Percentiles rank a stretch among this genome's conserved stretches.
Conservation (phyloP, 2,329 filamentous ascomycete genomes). For the Colletotrichum somersetense region DNA sequence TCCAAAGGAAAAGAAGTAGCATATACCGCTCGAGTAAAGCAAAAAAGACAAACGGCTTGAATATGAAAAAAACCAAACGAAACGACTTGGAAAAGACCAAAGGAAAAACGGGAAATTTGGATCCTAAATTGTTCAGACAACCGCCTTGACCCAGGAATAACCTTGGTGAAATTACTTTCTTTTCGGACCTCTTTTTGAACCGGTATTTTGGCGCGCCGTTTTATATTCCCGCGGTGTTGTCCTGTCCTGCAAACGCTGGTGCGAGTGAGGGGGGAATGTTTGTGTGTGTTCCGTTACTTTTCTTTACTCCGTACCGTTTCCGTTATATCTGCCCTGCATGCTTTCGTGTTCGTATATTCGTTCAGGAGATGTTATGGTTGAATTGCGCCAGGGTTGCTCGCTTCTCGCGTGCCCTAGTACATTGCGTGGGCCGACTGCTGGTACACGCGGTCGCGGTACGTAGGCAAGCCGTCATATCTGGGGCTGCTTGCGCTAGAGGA, state of each 20-base stretch:
- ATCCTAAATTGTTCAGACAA: conserved; percentile 26
- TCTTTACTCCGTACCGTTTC: conserved; percentile 31
- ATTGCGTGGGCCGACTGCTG: conserved; percentile 31
- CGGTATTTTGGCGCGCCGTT: conserved; percentile 8
- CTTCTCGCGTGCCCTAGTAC: conserved; percentile 6
- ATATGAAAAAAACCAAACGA: background rate
- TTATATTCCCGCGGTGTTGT: conserved; percentile 3
- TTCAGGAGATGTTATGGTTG: background rate
- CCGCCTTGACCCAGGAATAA: conserved; percentile 25
- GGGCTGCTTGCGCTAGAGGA: conserved; percentile 40
- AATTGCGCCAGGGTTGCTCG: background rate
- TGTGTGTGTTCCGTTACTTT: conserved; percentile 9
- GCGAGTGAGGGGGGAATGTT: background rate
- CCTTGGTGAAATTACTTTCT: conserved; percentile 11
- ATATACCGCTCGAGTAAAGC: background rate
- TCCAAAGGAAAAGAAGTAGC: conserved; percentile 13
- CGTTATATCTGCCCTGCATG: conserved; percentile 10
- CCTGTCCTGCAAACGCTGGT: background rate
- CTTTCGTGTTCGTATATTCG: conserved; percentile 30
- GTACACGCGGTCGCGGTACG: conserved; percentile 38
- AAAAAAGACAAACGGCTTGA: background rate
- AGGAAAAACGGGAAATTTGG: no score
- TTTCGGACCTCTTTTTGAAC: background rate
- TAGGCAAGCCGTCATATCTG: conserved; percentile 31
- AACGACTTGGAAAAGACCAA: background rate